A percentile compares a stretch with the other conserved stretches of the same genome.
Evolutionary conservation across 1,284 basidiomycete genomes (phyloP).

Genomic region (Vanrija sp.): DNA sequence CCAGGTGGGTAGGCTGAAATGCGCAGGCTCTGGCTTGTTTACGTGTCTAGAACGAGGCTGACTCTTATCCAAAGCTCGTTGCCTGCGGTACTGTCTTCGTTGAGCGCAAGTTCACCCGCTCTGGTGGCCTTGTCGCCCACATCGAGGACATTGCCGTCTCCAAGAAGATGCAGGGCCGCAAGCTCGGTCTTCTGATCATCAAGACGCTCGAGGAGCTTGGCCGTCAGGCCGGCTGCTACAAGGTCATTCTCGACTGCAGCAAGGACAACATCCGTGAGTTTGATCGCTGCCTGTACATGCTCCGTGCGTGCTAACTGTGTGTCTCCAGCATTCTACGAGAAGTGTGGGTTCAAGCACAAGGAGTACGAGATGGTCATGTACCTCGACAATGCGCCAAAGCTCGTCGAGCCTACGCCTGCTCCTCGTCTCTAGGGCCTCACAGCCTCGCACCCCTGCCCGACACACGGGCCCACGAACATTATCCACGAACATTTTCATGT

Average conservation of each 20-base stretch:
- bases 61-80: conserved; percentile 61
- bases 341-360: conserved; percentile 86
- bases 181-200: conserved; percentile 79
- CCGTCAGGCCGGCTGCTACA: conserved; percentile 76
- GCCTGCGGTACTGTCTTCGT: conserved; percentile 79
- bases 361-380: conserved; percentile 79
- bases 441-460: no score
- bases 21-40: background rate
- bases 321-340: conserved; percentile 82
- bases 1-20: conserved; percentile 41
- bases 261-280: conserved; percentile 80
- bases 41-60: background rate
- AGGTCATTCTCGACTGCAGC: conserved; percentile 94
- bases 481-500: no score
- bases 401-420: background rate
- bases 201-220: conserved; percentile 74
- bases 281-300: conserved; percentile 22
- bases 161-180: conserved; percentile 78
- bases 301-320: conserved; percentile 13
- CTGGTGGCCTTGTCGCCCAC: conserved; percentile 77
- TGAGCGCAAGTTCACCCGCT: conserved; percentile 89
- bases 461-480: no score
- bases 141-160: conserved; percentile 97
- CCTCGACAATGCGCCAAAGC: conserved; percentile 18
- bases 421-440: conserved; percentile 2